Evolutionary conservation across 768 basidiomycete genomes (phyloP).

Genomic region (Tricholoma flavovirens): DNA sequence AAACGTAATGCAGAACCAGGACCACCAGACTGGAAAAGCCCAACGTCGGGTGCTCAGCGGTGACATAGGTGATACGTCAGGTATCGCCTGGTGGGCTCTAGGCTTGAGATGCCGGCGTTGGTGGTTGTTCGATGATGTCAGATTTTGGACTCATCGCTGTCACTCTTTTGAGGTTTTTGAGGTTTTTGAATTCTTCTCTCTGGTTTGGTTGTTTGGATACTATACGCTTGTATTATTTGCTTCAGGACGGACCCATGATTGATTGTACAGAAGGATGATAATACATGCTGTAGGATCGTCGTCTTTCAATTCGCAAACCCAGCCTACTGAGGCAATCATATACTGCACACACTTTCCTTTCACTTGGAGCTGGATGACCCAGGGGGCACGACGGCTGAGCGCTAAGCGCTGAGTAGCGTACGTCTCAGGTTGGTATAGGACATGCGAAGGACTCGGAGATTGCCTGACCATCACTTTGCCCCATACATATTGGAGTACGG

Average conservation of each 20-base stretch:
- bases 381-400: no score
- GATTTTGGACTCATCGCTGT: neutral
- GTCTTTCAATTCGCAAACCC: neutral
- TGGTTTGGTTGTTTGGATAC: neutral
- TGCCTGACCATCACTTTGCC: no score
- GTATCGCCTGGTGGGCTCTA: neutral
- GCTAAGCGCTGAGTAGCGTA: no score
- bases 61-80: neutral
- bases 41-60: neutral
- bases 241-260: neutral
- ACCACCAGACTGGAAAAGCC: neutral
- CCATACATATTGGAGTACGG: no score
- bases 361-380: no score
- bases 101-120: neutral
- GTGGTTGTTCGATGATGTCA: neutral
- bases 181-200: neutral
- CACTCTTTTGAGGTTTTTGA: neutral
- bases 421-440: no score
- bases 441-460: no score
- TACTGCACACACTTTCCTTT: neutral
- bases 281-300: neutral
- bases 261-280: neutral
- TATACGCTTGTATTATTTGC: neutral
- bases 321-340: neutral
- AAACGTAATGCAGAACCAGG: constrained; percentile 8